A percentile compares a stretch with the other conserved stretches of the same genome.
phyloP scores from a whole-genome alignment of 371 early-diverging fungal species.

The Nematocida sp. region DNA sequence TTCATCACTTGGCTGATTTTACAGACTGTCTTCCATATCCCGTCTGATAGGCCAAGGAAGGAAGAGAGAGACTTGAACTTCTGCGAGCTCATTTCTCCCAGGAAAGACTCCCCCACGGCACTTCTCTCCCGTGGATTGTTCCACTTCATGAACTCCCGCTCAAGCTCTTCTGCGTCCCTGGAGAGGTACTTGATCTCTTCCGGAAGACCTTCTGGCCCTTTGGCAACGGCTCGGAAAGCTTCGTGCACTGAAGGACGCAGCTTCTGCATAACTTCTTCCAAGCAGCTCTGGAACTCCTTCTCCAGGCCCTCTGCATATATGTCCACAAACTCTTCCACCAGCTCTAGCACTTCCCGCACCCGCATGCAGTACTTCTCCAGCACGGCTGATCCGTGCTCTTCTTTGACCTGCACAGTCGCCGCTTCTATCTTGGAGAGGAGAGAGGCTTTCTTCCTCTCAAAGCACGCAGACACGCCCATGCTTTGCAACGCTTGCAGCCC shows the following conservation, averaged over 20 bases:
- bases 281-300: background rate
- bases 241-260: background rate
- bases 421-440: background rate
- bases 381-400: background rate
- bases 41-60: slow-evolving; percentile 1
- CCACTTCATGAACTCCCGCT: slow-evolving; percentile 14
- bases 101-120: slow-evolving; percentile 7
- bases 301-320: background rate
- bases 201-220: background rate
- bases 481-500: background rate
- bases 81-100: background rate
- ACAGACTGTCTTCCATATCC: background rate
- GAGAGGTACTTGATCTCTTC: slow-evolving; percentile 9
- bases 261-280: slow-evolving; percentile 10
- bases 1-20: background rate
- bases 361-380: slow-evolving; percentile 4
- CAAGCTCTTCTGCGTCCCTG: background rate
- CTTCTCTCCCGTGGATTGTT: slow-evolving; percentile 10
- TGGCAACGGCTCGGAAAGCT: background rate
- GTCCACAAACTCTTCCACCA: background rate
- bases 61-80: slow-evolving; percentile 13
- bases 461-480: background rate
- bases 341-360: background rate
- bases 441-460: background rate
- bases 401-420: background rate